These are phyloP conservation scores for Solanum habrochaites DNA, from an alignment of 257 asterid species.

Conservation along the genomic window DNA sequence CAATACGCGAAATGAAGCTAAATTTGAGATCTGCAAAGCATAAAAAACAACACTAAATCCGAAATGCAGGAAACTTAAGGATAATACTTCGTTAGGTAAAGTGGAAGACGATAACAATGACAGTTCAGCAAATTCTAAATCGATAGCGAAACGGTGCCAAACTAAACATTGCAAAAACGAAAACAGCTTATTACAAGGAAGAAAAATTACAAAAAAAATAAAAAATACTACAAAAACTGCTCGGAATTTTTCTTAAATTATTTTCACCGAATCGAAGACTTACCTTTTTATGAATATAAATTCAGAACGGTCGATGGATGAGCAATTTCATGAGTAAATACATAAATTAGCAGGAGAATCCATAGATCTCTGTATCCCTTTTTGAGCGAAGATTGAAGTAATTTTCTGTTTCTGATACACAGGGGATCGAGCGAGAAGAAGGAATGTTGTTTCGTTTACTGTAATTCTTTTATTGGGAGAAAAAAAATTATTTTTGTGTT, in stretches of 20 bases:
- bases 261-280: background rate
- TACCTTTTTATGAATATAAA: slow-evolving; percentile 18
- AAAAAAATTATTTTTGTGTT: background rate
- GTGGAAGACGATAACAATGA: slow-evolving; percentile 43
- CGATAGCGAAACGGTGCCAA: slow-evolving; percentile 41
- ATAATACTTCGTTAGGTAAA: slow-evolving; percentile 40
- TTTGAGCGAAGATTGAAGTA: background rate
- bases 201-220: background rate
- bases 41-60: background rate
- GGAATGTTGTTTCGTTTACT: background rate
- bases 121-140: slow-evolving; percentile 40
- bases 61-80: slow-evolving; percentile 10
- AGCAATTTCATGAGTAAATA: slow-evolving; percentile 15
- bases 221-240: background rate
- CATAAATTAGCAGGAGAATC: background rate
- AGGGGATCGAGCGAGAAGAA: slow-evolving; percentile 29
- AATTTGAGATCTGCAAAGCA: background rate
- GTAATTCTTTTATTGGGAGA: background rate
- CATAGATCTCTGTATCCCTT: slow-evolving; percentile 20
- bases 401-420: slow-evolving; percentile 4
- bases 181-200: background rate
- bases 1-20: background rate
- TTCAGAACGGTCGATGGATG: background rate
- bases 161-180: background rate
- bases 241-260: background rate